Evolutionary conservation across 106 monocot species (phyloP), one percentile per base, ranked within the genome.

Genomic region (Hemerocallis citrina): DNA sequence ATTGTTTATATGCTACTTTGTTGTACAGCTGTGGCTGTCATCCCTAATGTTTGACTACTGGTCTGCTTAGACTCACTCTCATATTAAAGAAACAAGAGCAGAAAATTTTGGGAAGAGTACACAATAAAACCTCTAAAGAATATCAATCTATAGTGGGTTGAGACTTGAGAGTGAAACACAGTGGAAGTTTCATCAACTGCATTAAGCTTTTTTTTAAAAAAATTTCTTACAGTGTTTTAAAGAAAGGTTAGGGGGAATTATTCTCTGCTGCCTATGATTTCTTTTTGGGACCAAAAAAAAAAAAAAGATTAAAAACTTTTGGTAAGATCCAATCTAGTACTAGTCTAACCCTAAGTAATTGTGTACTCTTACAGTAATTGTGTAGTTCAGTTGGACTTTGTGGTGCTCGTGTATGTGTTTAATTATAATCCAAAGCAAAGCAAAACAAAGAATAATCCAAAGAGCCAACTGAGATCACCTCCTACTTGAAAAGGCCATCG

Each of bases 41-140:
- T 62, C 65, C 34, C n/a, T 31, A 46, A 56, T 63, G 54, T 84
- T 84, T 79, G 79, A 79, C 79, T 59, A 45, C 17, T 62, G 74
- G 70, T 83, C 74, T 75, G 74, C 74, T 67, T 59, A 39, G 78
- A 78, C 57, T 61, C 28, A 21, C 48, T 45, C 52, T 27, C 30
- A 36, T 66, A n/a, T n/a, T n/a, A n/a, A n/a, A n/a, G n/a, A n/a
- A 31, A 65, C 50, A 27, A 34, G 48, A 32, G 63, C 56, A 43
- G 17, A 25, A 17, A 38, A 6, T 5, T 11, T 5, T 51, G 21
- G 61, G 52, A 61, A 55, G 43, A 38, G 31, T 20, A 62, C 43
- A 68, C 47, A 65, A 24, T 20, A 25, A 59, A 46, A 21, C 16
- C 25, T 49, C 20, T 12, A 7, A 71, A 35, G 23, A 19, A 21